Evolutionary conservation across 2,329 filamentous ascomycete species (phyloP).

Genomic region (Teratosphaeria pseudoeucalypti): DNA sequence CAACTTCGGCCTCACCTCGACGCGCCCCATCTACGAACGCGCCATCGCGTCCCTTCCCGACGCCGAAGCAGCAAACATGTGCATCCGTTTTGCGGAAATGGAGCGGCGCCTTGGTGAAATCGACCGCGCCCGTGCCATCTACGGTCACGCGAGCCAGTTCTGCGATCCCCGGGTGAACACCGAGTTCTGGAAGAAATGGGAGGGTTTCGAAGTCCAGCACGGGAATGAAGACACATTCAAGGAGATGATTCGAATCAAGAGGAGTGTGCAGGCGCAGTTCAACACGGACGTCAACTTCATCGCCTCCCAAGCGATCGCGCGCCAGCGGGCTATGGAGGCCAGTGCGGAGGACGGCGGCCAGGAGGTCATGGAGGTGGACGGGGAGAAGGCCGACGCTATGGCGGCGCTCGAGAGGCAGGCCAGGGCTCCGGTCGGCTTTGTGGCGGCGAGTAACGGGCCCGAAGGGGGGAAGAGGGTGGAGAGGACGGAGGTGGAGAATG

Average conservation of each 20-base stretch:
- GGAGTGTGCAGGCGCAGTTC: constrained; percentile 94
- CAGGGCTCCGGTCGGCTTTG: constrained; percentile 81
- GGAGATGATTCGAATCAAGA: constrained; percentile 96
- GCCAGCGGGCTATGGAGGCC: constrained; percentile 50
- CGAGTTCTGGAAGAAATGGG: constrained; percentile 93
- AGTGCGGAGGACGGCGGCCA: constrained; percentile 35
- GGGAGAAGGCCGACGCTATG: constrained; percentile 67
- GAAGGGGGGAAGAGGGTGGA: constrained; percentile 22
- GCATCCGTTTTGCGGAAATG: constrained; percentile 97
- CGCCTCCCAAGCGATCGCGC: constrained; percentile 83
- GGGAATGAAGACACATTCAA: constrained; percentile 99
- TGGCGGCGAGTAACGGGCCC: constrained; percentile 60
- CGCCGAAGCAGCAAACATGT: constrained; percentile 91
- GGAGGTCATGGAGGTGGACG: constrained; percentile 31
- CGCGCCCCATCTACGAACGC: constrained; percentile 88
- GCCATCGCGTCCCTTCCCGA: constrained; percentile 91
- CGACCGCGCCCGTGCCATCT: constrained; percentile 88
- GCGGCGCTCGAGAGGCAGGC: constrained; percentile 77
- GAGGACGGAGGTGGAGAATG: constrained; percentile 2
- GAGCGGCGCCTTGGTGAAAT: constrained; percentile 85
- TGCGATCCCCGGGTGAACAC: constrained; percentile 80
- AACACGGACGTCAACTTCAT: constrained; percentile 99
- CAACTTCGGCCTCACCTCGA: constrained; percentile 94
- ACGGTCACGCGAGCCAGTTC: constrained; percentile 92
- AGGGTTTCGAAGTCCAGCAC: constrained; percentile 92